phyloP scores from a whole-genome alignment of 108 stramenopile genomes.

The Cyclostephanos invisitatus region DNA sequence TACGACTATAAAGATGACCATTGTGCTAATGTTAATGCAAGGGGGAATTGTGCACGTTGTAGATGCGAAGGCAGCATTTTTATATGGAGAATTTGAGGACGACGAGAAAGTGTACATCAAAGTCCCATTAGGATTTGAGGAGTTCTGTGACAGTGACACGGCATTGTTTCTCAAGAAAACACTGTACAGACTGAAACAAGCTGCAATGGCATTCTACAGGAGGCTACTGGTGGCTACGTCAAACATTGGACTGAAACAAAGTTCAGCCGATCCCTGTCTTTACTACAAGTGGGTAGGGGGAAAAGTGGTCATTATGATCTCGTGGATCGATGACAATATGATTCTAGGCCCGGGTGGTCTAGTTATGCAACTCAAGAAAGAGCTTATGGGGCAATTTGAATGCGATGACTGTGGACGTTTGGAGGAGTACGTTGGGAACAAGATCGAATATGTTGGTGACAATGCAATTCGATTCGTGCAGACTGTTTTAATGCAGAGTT shows the following conservation, averaged over 20 bases:
- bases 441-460: constrained; percentile 20
- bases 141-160: constrained; percentile 18
- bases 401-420: constrained; percentile 34
- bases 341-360: constrained; percentile 13
- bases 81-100: constrained; percentile 31
- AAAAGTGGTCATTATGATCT: constrained; percentile 26
- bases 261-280: constrained; percentile 46
- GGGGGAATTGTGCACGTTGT: constrained; percentile 24
- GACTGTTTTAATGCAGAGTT: constrained; percentile 51
- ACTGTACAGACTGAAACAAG: constrained; percentile 49
- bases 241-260: constrained; percentile 16
- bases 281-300: constrained; percentile 28
- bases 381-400: constrained; percentile 30
- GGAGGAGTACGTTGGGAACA: constrained; percentile 52
- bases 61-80: constrained; percentile 47
- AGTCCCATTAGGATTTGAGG: constrained; percentile 42
- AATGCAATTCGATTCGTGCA: constrained; percentile 37
- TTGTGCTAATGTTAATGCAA: constrained; percentile 37
- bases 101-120: constrained; percentile 18
- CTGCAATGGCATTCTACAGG: constrained; percentile 31
- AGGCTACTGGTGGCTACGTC: background rate
- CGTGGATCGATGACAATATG: constrained; percentile 51
- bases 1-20: constrained; percentile 21
- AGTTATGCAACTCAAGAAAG: constrained; percentile 8
- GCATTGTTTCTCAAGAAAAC: constrained; percentile 18